Base-by-base conservation (phyloP, 176 grass and related monocot species). In the Juncus effusus region DNA sequence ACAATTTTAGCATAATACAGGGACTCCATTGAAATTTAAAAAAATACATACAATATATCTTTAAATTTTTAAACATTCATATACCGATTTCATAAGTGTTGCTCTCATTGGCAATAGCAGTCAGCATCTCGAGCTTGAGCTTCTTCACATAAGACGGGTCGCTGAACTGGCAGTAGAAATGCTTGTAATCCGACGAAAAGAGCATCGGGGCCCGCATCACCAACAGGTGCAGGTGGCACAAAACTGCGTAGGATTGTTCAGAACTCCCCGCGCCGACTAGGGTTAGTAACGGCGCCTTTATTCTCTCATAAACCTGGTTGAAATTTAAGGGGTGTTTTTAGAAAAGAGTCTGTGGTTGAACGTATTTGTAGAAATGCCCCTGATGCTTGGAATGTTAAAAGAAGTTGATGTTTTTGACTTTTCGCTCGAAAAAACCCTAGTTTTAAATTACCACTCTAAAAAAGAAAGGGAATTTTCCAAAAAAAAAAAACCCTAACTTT, bases 41-140 rank as follows among this genome's bases (percentile, higher is more conserved):
- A 45, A 41, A 54, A 42, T 59, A 40, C 37, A 4, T 71, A 38
- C 15, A 14, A 5, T 13, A 51, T 6, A 13, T 68, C 38, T 69
- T 69, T 15, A 3, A 28, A 28, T 28, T 1, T 28, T 28, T 28
- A 28, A 28, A 28, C 19, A 28, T 66, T 3, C 59, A 49, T 10
- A 19, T 97, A 99, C 95, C 89, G 76, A 94, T 99, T 84, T 94
- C 89, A 67, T 90, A 99, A 10, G 95, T 99, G 70, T 99, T 99
- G 81, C 89, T 99, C 79, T 99, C 95, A 80, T 99, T 99, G 16
- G 95, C 95, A 82, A 99, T 90, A 80, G 83, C 95, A 78, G 95
- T 99, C 76, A 99, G 65, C 95, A 99, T 99, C 54, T 99, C 95
- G 76, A 99, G 95, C 83, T 99, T 99, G 38, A 99, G 81, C 73